phyloP scores from a whole-genome alignment of 2,329 filamentous ascomycete species.

The Colletotrichum sp. region DNA sequence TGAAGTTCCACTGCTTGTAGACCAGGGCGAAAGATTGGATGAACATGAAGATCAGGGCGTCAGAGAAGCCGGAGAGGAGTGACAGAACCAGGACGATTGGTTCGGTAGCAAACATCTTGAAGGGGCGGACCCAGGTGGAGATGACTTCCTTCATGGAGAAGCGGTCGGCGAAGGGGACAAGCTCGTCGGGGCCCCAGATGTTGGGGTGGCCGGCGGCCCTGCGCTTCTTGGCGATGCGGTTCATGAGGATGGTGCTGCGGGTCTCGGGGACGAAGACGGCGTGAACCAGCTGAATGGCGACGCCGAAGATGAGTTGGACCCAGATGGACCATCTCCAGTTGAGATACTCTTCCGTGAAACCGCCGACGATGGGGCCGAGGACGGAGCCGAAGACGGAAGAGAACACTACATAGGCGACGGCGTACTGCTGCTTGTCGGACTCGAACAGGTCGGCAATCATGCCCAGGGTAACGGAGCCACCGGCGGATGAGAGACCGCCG shows the following conservation, averaged over 20 bases:
- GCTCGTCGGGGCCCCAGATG: constrained; percentile 76
- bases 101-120: constrained; percentile 76
- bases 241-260: constrained; percentile 76
- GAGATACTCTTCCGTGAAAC: constrained; percentile 72
- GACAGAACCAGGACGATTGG: constrained; percentile 76
- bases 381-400: constrained; percentile 81
- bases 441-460: constrained; percentile 81
- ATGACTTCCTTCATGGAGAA: constrained; percentile 64
- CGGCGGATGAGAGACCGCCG: constrained; percentile 73
- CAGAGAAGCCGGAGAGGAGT: constrained; percentile 73
- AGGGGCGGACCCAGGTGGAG: constrained; percentile 66
- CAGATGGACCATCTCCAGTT: constrained; percentile 78
- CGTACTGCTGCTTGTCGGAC: constrained; percentile 73
- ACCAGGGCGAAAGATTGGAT: constrained; percentile 74
- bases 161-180: constrained; percentile 63
- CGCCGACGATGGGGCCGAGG: constrained; percentile 79
- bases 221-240: constrained; percentile 77
- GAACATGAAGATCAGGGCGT: constrained; percentile 80
- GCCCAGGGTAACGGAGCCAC: constrained; percentile 74
- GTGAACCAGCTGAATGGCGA: constrained; percentile 70
- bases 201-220: constrained; percentile 66
- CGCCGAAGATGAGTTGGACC: constrained; percentile 84
- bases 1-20: constrained; percentile 71
- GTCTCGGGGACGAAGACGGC: constrained; percentile 78
- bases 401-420: constrained; percentile 78